A percentile compares a stretch with the other conserved stretches of the same genome.
phyloP scores from a whole-genome alignment of 2,329 filamentous ascomycete genomes.

The Pseudogymnoascus sp. region DNA sequence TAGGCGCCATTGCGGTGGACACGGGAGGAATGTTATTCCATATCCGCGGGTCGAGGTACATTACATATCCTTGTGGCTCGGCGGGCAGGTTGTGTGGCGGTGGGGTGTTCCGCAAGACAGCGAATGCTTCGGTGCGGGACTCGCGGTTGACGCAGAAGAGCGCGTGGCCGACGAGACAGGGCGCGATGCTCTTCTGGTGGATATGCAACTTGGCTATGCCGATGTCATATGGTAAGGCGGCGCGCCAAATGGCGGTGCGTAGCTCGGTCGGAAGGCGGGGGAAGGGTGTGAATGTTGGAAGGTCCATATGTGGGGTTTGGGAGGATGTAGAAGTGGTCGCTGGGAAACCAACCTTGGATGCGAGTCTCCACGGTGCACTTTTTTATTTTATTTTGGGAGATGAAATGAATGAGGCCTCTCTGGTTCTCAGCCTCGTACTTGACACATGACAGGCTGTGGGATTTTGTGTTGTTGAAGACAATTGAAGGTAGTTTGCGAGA shows the following conservation, averaged over 20 bases:
- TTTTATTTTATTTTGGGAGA: not conserved
- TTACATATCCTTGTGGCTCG: not conserved
- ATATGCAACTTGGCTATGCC: not conserved
- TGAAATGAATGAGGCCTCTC: not conserved
- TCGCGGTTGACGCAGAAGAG: not conserved
- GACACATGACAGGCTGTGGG: not conserved
- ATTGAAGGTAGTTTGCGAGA: not conserved
- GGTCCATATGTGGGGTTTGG: not conserved
- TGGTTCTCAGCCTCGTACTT: not conserved
- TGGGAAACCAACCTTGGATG: not conserved
- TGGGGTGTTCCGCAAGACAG: not conserved
- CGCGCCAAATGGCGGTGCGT: conserved; percentile 17
- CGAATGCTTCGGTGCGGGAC: not conserved
- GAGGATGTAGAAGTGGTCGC: not conserved
- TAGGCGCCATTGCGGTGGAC: not conserved
- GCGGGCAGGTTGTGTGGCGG: not conserved
- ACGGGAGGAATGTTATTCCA: not conserved
- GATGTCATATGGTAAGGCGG: conserved; percentile 14
- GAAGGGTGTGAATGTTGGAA: conserved; percentile 14
- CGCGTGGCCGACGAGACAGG: not conserved
- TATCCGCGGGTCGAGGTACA: not conserved
- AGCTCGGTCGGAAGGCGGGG: conserved; percentile 18
- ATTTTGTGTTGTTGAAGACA: not conserved
- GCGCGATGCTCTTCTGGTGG: not conserved
- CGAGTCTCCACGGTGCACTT: not conserved